These are phyloP conservation scores for Yamadazyma trypodendri DNA, from an alignment of 1,139 yeast species.

Conservation along the genomic window DNA sequence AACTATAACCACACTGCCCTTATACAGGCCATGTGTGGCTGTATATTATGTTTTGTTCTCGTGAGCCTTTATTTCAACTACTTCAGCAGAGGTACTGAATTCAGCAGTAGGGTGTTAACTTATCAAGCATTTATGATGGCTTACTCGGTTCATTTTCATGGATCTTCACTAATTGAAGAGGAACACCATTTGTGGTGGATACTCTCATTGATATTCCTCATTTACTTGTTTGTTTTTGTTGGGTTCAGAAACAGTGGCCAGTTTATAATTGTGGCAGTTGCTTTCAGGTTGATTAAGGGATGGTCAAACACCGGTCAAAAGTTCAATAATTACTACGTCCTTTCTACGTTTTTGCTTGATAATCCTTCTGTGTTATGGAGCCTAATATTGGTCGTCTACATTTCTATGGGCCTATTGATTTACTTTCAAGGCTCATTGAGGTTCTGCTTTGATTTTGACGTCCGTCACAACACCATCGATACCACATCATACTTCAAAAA, in stretches of 20 bases:
- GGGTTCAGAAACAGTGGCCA: slow-evolving; percentile 11
- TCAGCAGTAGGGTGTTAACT: slow-evolving; percentile 17
- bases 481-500: slow-evolving; percentile 11
- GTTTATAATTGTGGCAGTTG: slow-evolving; percentile 32
- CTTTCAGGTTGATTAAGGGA: slow-evolving; percentile 65
- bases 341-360: slow-evolving; percentile 45
- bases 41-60: slow-evolving; percentile 28
- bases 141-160: slow-evolving; percentile 68
- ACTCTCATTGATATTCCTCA: slow-evolving; percentile 38
- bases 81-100: slow-evolving; percentile 7
- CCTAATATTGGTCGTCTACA: slow-evolving; percentile 43
- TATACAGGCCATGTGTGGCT: slow-evolving; percentile 41
- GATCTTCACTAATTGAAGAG: slow-evolving; percentile 92
- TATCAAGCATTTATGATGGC: slow-evolving; percentile 35
- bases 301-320: slow-evolving; percentile 96
- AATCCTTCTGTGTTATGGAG: slow-evolving; percentile 46
- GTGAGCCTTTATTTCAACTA: slow-evolving; percentile 17
- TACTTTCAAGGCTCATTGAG: slow-evolving; percentile 29
- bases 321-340: slow-evolving; percentile 43
- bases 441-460: slow-evolving; percentile 15
- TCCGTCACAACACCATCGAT: slow-evolving; percentile 8
- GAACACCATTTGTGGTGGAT: slow-evolving; percentile 98
- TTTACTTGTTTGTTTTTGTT: slow-evolving; percentile 7
- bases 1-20: slow-evolving; percentile 63
- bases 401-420: slow-evolving; percentile 20